A percentile compares a stretch with the other conserved stretches of the same genome.
Conservation (phyloP, 148 eudicot species). For the Silene uniflora region DNA sequence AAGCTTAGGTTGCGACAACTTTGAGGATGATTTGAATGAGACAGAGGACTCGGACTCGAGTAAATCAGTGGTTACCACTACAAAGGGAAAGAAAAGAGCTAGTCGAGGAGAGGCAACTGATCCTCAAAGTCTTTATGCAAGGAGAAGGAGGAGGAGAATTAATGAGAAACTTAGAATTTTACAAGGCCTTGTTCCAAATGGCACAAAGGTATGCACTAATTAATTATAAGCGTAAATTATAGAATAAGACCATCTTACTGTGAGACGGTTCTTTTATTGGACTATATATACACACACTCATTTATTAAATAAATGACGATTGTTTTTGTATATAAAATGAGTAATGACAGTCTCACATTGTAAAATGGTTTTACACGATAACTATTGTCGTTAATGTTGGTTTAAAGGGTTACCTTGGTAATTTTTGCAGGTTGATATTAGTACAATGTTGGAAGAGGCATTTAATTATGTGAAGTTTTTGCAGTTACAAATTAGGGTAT, state of each 20-base stretch:
- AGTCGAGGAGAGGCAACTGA: slow-evolving; percentile 77
- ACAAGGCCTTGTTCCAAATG: slow-evolving; percentile 77
- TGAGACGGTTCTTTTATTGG: too few species aligned
- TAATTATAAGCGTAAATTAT: too few species aligned
- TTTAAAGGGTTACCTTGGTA: too few species aligned
- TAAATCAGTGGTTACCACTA: slow-evolving; percentile 12
- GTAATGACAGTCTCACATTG: too few species aligned
- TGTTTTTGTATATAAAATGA: too few species aligned
- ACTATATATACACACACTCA: too few species aligned
- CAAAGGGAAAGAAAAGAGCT: slow-evolving; percentile 50
- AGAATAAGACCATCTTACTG: too few species aligned
- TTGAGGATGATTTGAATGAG: slow-evolving; percentile 26
- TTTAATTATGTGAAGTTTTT: slow-evolving; percentile 70
- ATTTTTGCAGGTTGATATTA: slow-evolving; percentile 57
- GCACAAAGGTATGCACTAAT: slow-evolving; percentile 58
- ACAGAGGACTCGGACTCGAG: slow-evolving; percentile 18
- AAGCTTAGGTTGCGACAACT: slow-evolving; percentile 1
- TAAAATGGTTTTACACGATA: too few species aligned
- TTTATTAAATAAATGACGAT: too few species aligned
- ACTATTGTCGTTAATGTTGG: too few species aligned
- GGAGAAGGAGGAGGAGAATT: slow-evolving; percentile 78
- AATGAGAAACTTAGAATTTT: slow-evolving; percentile 68
- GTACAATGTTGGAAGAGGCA: slow-evolving; percentile 85
- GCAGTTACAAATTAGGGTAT: slow-evolving; percentile 68
- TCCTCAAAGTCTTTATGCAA: slow-evolving; percentile 91